phyloP scores from a whole-genome alignment of 768 basidiomycete species.

The Boletus tylopilopsis region DNA sequence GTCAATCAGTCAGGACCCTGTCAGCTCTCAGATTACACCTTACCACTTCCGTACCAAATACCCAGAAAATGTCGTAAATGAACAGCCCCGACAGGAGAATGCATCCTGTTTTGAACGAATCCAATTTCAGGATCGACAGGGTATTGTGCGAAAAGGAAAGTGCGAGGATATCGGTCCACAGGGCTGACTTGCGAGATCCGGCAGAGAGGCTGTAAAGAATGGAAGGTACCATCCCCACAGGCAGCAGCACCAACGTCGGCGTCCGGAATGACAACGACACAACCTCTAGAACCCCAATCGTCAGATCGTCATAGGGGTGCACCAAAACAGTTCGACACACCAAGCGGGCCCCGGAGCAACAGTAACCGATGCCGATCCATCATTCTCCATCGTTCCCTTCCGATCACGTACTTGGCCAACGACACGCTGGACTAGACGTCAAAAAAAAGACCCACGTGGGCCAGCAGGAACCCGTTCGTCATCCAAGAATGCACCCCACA shows the following conservation, averaged over 20 bases:
- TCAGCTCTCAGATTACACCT: conserved; percentile 26
- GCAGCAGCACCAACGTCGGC: conserved; percentile 54
- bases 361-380: conserved; percentile 46
- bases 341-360: conserved; percentile 43
- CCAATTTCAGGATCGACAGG: conserved; percentile 74
- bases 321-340: conserved; percentile 31
- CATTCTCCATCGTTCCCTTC: conserved; percentile 52
- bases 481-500: not conserved
- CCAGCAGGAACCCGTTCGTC: not conserved
- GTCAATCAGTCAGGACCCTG: conserved; percentile 1
- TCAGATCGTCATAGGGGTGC: conserved; percentile 2
- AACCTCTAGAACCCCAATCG: conserved; percentile 28
- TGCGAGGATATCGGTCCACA: conserved; percentile 70
- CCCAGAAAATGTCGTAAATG: conserved; percentile 95
- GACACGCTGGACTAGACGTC: conserved; percentile 46
- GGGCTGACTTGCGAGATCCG: conserved; percentile 50
- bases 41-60: conserved; percentile 84
- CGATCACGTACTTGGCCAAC: conserved; percentile 46
- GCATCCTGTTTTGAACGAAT: conserved; percentile 85
- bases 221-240: conserved; percentile 60
- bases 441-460: not conserved
- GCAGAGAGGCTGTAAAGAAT: conserved; percentile 53
- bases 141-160: conserved; percentile 84
- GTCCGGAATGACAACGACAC: conserved; percentile 48
- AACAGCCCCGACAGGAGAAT: conserved; percentile 83